phyloP scores from a whole-genome alignment of 1,284 basidiomycete genomes.

The Heliocybe sulcata region DNA sequence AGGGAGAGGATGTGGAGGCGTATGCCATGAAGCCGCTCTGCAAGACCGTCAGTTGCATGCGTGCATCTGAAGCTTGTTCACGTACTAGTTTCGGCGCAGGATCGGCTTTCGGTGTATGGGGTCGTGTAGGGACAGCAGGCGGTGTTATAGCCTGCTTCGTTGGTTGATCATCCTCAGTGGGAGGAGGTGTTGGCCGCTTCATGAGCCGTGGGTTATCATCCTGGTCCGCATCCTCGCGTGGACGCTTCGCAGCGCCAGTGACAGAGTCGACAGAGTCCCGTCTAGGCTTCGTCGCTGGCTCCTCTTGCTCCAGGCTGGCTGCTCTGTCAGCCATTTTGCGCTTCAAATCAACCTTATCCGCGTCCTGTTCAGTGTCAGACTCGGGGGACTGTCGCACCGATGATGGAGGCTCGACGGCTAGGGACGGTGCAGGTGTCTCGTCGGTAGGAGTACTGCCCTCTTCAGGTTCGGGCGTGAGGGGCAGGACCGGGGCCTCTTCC shows the following conservation, averaged over 20 bases:
- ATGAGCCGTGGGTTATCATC: constrained; percentile 53
- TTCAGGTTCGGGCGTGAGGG: not conserved
- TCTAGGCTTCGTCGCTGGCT: constrained; percentile 3
- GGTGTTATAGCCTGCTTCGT: constrained; percentile 3
- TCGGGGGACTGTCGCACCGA: constrained; percentile 7
- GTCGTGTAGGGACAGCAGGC: constrained; percentile 1
- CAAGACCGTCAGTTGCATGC: not conserved
- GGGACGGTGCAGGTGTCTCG: not conserved
- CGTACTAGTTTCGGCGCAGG: constrained; percentile 38
- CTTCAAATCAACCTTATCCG: constrained; percentile 53
- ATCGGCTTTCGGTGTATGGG: constrained; percentile 7
- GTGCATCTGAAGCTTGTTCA: constrained; percentile 8
- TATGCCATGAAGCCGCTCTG: constrained; percentile 65
- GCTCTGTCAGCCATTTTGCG: constrained; percentile 48
- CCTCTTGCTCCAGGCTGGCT: constrained; percentile 27
- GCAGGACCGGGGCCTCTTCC: not conserved
- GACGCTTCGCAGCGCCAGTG: constrained; percentile 37
- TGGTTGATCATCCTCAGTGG: constrained; percentile 32
- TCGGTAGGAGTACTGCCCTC: not conserved
- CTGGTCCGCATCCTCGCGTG: constrained; percentile 45
- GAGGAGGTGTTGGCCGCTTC: constrained; percentile 64
- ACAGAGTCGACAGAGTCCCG: constrained; percentile 6
- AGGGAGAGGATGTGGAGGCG: constrained; percentile 62
- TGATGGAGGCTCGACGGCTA: constrained; percentile 11
- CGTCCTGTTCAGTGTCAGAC: constrained; percentile 28